Evolutionary conservation across 2,329 filamentous ascomycete genomes (phyloP).

Genomic region (Cytospora schulzeri): DNA sequence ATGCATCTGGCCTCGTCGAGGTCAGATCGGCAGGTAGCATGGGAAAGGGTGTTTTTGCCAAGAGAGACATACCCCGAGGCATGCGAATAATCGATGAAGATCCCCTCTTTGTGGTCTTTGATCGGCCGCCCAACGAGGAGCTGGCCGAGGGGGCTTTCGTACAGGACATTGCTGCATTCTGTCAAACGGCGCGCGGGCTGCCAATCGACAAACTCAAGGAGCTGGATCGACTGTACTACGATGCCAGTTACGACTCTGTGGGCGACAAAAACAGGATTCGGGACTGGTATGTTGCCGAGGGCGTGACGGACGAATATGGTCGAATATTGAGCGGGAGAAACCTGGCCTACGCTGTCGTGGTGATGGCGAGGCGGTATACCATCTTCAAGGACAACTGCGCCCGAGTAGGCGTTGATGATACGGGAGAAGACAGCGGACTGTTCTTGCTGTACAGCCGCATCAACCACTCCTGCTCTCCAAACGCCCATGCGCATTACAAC

Average conservation of each 20-base stretch:
- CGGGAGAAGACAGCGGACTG: slow-evolving; percentile 1
- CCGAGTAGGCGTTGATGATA: background rate
- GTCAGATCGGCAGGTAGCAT: slow-evolving; percentile 9
- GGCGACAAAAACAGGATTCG: background rate
- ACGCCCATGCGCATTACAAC: slow-evolving; percentile 29
- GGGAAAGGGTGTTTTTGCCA: slow-evolving; percentile 22
- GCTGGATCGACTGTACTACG: background rate
- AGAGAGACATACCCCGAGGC: slow-evolving; percentile 15
- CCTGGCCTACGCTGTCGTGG: slow-evolving; percentile 1
- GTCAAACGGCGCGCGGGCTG: background rate
- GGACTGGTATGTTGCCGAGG: background rate
- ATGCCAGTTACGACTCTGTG: background rate
- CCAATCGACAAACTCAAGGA: background rate
- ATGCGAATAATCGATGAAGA: slow-evolving; percentile 19
- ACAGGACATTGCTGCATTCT: slow-evolving; percentile 21
- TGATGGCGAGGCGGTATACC: slow-evolving; percentile 1
- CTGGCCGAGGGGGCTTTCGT: background rate
- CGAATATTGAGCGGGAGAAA: no score
- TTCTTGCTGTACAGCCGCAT: slow-evolving; percentile 19
- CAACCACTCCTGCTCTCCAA: slow-evolving; percentile 31
- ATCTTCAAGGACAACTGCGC: slow-evolving; percentile 1
- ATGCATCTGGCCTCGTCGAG: background rate
- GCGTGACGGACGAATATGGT: background rate
- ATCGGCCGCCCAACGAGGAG: background rate
- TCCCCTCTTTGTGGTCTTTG: slow-evolving; percentile 21